Evolutionary conservation across 2,329 filamentous ascomycete genomes (phyloP), one percentile per base, ranked within the genome.

Genomic region (Aspergillus sp.): DNA sequence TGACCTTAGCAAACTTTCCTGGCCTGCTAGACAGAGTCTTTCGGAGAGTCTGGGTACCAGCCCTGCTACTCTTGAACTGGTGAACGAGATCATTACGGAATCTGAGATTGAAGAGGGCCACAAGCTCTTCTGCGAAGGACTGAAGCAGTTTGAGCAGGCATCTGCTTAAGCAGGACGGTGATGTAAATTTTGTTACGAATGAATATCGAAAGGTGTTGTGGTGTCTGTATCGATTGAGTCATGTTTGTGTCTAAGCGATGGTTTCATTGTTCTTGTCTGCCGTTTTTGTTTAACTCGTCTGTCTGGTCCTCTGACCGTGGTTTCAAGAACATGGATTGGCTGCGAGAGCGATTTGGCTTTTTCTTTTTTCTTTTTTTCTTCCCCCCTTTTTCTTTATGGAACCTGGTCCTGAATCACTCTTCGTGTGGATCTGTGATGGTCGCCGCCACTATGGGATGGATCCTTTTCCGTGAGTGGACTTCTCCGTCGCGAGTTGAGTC

Each of bases 1-100:
- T 19, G 56, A 66, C 35, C 55, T 66, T 17, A 16, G 42, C 11
- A 38, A 61, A n/a, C 54, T 66, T 33, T 35, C 20, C 20, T 66
- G 63, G 63, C 64, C 65, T 2, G 32, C 49, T 2, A 51, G 22
- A 8, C 43, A 55, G 46, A 55, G 47, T 38, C 52, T 60, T 24
- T 46, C 44, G 24, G 58, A 63, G 20, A 57, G 50, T 41, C 43
- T 63, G 13, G 61, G 56, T 5, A 43, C 54, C 26, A 50, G 56
- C 24, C 19, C 53, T 16, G 48, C 51, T 10, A 36, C 53, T 14
- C 33, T 56, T n/a, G 32, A 52, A 16, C 42, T 61, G 32, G 20
- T 61, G 16, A 42, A 52, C 43, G 45, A 57, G 6, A 50, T 60
- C 4, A 60, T 56, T 55, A 51, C 60, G n/a, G 19, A 54, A 26